Evolutionary conservation across 805 yeast species (phyloP), one percentile per base, ranked within the genome.

Genomic region (Yamadazyma sp.): DNA sequence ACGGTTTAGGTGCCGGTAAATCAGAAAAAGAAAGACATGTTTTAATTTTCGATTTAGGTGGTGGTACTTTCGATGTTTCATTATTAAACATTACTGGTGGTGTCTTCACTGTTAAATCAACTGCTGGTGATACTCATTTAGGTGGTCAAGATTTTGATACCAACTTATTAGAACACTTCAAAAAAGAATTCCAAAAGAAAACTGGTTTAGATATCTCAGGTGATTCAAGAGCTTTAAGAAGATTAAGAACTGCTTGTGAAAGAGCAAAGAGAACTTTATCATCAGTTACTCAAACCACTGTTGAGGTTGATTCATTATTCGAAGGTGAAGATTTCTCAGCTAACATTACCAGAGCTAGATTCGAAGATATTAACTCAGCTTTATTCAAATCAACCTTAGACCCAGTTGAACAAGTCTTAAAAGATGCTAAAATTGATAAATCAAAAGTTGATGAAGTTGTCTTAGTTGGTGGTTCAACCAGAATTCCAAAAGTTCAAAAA

Each of bases 31-130:
- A 65, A 58, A 66, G 69, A 62, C 82, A 84, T 69, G 91, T 87
- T 45, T 75, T 87, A 60, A 87, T 87, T 58, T 87, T 87, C 76
- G 96, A 87, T 70, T 76, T 87, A 60, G 96, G 96, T 79, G 96
- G 96, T 71, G 96, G 96, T 76, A 87, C 96, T 58, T 87, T 87
- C 71, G 96, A 87, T 86, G 96, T 88, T 47, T 88, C 96, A 34
- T 75, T 87, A 52, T 76, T 87, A 57, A 80, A 86, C 63, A 86
- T 87, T 63, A 91, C 88, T 65, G 96, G 91, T 58, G 96, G 96
- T 81, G 88, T 87, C 60, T 87, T 87, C 76, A 88, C 88, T 62
- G 96, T 87, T 58, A 87, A 87, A 78, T 94, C 96, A 54, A 87
- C 96, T 43, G 71, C 73, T 52, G 73, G 73, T 66, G 73, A 67